Conservation (phyloP, 108 stramenopile species). For the Nitzschia sp. region DNA sequence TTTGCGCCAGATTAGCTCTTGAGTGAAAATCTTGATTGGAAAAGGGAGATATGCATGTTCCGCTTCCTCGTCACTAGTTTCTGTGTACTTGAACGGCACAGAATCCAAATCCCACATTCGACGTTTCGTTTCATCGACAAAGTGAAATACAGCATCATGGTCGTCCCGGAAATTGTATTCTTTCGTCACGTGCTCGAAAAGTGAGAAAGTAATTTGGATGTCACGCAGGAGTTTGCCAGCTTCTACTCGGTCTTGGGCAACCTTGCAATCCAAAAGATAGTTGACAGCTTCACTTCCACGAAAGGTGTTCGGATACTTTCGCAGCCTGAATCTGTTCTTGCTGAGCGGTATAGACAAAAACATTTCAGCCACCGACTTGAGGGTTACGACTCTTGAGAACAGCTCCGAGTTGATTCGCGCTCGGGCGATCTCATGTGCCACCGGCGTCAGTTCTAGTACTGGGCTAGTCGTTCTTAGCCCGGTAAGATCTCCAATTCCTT, state of each 20-base stretch:
- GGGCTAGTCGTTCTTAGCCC: neutral
- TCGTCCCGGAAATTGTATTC: slow-evolving; percentile 2
- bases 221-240: slow-evolving; percentile 8
- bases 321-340: neutral
- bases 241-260: neutral
- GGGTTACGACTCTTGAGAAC: neutral
- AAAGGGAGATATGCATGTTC: neutral
- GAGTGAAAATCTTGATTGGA: neutral
- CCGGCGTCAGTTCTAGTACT: neutral
- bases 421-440: neutral
- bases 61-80: neutral
- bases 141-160: neutral
- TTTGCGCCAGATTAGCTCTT: neutral
- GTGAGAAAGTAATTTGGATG: slow-evolving; percentile 4
- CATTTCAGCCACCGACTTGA: slow-evolving; percentile 2
- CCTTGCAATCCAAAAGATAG: neutral
- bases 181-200: slow-evolving; percentile 5
- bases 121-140: slow-evolving; percentile 2
- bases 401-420: neutral
- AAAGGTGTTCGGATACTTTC: slow-evolving; percentile 4
- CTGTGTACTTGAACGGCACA: neutral
- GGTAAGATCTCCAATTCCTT: neutral
- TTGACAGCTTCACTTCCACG: slow-evolving; percentile 17
- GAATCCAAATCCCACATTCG: neutral
- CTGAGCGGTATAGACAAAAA: slow-evolving; percentile 1